A percentile compares a stretch with the other conserved stretches of the same genome.
Evolutionary conservation across 768 basidiomycete genomes (phyloP).

Genomic region (Calocera cornea): DNA sequence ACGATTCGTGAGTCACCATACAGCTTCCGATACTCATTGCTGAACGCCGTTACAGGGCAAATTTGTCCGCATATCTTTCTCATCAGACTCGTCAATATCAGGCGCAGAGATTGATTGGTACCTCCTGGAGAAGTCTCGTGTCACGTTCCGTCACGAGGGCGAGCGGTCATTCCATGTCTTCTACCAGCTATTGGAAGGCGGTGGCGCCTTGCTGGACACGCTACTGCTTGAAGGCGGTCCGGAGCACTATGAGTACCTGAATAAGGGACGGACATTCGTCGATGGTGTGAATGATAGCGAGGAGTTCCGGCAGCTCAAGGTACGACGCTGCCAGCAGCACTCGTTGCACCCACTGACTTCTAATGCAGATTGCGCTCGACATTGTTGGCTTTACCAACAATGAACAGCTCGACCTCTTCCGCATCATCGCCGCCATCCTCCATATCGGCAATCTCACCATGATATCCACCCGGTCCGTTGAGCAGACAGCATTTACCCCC

Average conservation of each 20-base stretch:
- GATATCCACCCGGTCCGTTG: constrained; percentile 62
- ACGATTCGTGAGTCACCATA: constrained; percentile 45
- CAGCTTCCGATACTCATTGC: not conserved
- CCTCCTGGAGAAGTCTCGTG: constrained; percentile 90
- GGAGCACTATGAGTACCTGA: constrained; percentile 81
- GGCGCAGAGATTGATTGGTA: constrained; percentile 99
- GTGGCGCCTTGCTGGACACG: constrained; percentile 51
- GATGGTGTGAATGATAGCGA: constrained; percentile 87
- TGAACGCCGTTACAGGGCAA: constrained; percentile 42
- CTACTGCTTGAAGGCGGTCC: constrained; percentile 60
- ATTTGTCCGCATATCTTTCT: constrained; percentile 91
- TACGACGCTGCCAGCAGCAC: constrained; percentile 23
- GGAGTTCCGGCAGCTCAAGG: constrained; percentile 74
- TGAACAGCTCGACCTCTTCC: constrained; percentile 87
- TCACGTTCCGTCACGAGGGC: constrained; percentile 72
- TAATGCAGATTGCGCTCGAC: constrained; percentile 57
- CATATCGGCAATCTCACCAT: constrained; percentile 91
- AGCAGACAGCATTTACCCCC: constrained; percentile 39
- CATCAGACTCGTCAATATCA: constrained; percentile 83
- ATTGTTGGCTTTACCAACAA: constrained; percentile 72
- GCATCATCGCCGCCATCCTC: constrained; percentile 83
- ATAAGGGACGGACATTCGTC: constrained; percentile 78
- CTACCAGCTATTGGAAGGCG: constrained; percentile 83
- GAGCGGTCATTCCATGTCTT: constrained; percentile 96
- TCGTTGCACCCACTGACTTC: not conserved